These are phyloP conservation scores for Mycena vulgaris DNA, from an alignment of 768 basidiomycete species.

Conservation along the genomic window DNA sequence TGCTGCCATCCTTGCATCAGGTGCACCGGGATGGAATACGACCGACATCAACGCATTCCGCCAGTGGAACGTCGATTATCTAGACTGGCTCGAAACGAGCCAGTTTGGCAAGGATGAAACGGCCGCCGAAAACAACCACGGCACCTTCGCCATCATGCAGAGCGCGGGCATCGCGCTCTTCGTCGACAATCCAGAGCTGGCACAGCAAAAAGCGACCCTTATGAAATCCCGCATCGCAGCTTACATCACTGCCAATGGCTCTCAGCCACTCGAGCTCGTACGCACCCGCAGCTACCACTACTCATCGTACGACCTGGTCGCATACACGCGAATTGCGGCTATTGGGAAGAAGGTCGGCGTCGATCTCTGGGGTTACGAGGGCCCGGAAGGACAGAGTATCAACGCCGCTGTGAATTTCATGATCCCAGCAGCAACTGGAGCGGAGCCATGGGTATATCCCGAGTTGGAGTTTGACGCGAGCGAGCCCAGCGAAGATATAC, in stretches of 20 bases:
- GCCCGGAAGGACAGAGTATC: slow-evolving; percentile 30
- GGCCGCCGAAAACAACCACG: slow-evolving; percentile 32
- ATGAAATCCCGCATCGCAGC: slow-evolving; percentile 14
- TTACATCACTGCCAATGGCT: slow-evolving; percentile 29
- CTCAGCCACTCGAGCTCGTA: slow-evolving; percentile 29
- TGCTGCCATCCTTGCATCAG: slow-evolving; percentile 30
- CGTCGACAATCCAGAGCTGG: slow-evolving; percentile 14
- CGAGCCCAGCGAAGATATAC: slow-evolving; percentile 29
- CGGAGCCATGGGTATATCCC: slow-evolving; percentile 8
- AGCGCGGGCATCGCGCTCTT: slow-evolving; percentile 34
- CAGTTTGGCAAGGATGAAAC: slow-evolving; percentile 27
- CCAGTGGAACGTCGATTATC: slow-evolving; percentile 31
- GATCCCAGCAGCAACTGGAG: slow-evolving; percentile 24
- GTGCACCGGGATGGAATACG: slow-evolving; percentile 29
- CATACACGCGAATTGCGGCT: slow-evolving; percentile 30
- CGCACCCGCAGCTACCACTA: slow-evolving; percentile 38
- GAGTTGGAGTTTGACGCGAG: slow-evolving; percentile 27
- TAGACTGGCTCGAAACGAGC: slow-evolving; percentile 29
- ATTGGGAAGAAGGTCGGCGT: slow-evolving; percentile 32
- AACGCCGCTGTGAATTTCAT: slow-evolving; percentile 25
- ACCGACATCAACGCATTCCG: slow-evolving; percentile 22
- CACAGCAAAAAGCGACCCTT: slow-evolving; percentile 7
- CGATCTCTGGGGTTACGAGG: slow-evolving; percentile 33
- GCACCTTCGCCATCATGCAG: slow-evolving; percentile 33
- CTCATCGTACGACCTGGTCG: slow-evolving; percentile 30